Evolutionary conservation across 1,139 yeast species (phyloP).

Genomic region (Diutina rugosa): DNA sequence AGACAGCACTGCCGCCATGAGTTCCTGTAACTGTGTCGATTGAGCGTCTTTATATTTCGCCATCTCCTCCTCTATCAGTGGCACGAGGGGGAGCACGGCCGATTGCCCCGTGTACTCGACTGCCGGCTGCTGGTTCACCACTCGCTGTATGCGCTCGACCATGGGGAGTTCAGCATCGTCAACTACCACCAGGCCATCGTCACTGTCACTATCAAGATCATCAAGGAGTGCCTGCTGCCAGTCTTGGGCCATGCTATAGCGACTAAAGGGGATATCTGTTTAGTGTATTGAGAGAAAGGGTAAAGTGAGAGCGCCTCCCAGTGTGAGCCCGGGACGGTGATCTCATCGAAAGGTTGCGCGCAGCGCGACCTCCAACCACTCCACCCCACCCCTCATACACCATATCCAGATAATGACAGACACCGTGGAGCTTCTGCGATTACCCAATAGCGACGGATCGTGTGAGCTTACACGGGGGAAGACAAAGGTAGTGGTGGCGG

Average conservation of each 20-base stretch:
- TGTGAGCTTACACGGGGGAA: conserved; percentile 38
- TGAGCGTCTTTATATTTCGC: background rate
- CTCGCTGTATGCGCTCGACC: background rate
- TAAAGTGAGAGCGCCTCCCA: background rate
- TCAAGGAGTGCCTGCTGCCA: background rate
- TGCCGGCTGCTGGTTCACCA: background rate
- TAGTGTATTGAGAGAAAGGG: background rate
- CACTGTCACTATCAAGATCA: background rate
- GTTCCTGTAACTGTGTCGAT: background rate
- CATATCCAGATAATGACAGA: background rate
- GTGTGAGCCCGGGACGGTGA: background rate
- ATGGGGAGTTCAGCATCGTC: background rate
- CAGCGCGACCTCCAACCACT: background rate
- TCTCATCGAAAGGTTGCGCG: background rate
- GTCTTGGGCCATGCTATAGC: background rate
- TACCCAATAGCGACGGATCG: conserved; percentile 49
- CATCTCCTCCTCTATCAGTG: background rate
- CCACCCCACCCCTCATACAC: background rate
- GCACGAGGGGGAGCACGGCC: background rate
- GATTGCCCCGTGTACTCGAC: background rate
- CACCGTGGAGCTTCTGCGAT: background rate
- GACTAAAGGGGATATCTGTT: no score
- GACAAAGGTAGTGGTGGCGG: conserved; percentile 59
- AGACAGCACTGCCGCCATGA: background rate
- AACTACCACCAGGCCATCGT: background rate